Percentiles rank a stretch among this genome's conserved stretches.
Evolutionary conservation across 192 early-diverging fungal species (phyloP).

Genomic region (Coemansia sp.): DNA sequence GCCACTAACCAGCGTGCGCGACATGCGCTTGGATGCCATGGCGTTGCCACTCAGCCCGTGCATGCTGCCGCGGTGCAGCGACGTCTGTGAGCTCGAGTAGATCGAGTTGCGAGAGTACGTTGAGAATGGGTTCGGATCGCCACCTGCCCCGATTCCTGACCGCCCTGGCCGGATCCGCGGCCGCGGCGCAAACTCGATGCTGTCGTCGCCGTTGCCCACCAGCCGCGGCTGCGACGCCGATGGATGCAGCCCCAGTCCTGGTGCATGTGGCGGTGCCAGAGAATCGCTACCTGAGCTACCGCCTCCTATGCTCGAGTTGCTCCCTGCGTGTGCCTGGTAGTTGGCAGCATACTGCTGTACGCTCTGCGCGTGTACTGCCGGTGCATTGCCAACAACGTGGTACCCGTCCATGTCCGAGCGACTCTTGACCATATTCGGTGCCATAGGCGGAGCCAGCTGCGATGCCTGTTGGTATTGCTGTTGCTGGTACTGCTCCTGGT

Average conservation of each 20-base stretch:
- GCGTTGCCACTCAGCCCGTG: constrained; percentile 30
- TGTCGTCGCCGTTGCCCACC: constrained; percentile 8
- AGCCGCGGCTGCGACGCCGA: constrained; percentile 46
- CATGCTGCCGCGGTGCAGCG: constrained; percentile 48
- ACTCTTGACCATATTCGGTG: constrained; percentile 12
- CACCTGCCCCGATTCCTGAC: constrained; percentile 19
- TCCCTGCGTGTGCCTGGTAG: constrained; percentile 17
- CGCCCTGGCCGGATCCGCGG: constrained; percentile 44
- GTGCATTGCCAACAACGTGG: constrained; percentile 7
- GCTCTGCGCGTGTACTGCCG: constrained; percentile 5
- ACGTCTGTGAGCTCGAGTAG: constrained; percentile 54
- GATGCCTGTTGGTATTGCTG: constrained; percentile 4
- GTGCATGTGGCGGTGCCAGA: constrained; percentile 16
- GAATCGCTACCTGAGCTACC: constrained; percentile 24
- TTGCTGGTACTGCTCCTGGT: neutral
- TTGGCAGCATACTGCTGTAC: constrained; percentile 18
- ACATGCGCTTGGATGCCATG: constrained; percentile 46
- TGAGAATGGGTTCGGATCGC: constrained; percentile 48
- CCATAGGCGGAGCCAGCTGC: constrained; percentile 6
- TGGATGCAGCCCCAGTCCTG: constrained; percentile 32
- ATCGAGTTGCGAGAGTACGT: constrained; percentile 57
- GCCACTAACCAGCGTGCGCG: constrained; percentile 51
- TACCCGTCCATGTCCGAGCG: constrained; percentile 14
- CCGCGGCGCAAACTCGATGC: constrained; percentile 33
- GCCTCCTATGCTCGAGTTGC: constrained; percentile 35